Conservation (phyloP, 1,139 yeast species). For the Lodderomyces metapsilosis region DNA sequence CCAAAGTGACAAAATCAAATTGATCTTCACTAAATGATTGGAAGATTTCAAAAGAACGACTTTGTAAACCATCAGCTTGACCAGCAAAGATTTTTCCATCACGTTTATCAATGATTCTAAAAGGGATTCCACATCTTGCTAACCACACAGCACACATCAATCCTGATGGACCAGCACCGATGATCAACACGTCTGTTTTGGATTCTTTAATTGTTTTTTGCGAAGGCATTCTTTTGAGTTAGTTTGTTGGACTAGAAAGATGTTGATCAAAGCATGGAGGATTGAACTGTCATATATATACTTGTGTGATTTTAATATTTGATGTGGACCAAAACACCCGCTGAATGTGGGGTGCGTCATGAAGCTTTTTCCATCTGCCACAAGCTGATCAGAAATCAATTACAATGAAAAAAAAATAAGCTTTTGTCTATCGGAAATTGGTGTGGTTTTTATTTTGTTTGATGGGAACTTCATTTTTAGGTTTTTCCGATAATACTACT, state of each 20-base stretch:
- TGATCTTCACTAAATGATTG: conserved; percentile 18
- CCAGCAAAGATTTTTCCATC: conserved; percentile 27
- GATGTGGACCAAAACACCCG: no score
- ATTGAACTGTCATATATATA: no score
- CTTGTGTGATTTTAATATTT: no score
- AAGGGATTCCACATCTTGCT: conserved; percentile 28
- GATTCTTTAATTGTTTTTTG: conserved; percentile 17
- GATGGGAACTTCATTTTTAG: no score
- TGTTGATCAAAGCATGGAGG: not conserved
- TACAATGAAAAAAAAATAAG: no score
- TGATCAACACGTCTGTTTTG: conserved; percentile 30
- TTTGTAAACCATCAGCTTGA: conserved; percentile 35
- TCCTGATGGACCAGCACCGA: conserved; percentile 41
- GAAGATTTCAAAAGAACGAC: conserved; percentile 30
- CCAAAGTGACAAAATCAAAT: conserved; percentile 25
- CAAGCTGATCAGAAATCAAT: no score
- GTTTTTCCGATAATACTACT: not conserved
- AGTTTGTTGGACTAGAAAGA: not conserved
- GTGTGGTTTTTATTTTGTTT: not conserved
- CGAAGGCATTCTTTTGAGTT: conserved; percentile 1
- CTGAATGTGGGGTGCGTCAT: conserved; percentile 2
- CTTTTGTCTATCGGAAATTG: not conserved
- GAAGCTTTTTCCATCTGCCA: not conserved
- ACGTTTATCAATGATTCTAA: conserved; percentile 31
- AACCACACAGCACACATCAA: conserved; percentile 28